Percentiles rank a stretch among this genome's conserved stretches.
phyloP scores from a whole-genome alignment of 805 yeast species.

The Trichomonascus vanleenenianus region DNA sequence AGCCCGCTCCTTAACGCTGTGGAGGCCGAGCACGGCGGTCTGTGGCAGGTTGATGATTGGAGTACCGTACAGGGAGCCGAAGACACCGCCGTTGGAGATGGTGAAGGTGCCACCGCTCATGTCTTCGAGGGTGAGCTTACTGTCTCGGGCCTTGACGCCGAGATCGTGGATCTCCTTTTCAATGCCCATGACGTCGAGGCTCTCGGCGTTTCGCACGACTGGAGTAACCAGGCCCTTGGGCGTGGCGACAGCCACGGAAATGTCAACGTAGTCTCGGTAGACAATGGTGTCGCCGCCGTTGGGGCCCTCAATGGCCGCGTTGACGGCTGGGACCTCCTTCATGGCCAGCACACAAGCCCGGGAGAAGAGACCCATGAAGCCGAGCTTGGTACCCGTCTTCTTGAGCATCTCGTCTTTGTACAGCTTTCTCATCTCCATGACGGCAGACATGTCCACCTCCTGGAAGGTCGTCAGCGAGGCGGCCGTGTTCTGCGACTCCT shows the following conservation, averaged over 20 bases:
- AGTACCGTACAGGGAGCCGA: constrained; percentile 95
- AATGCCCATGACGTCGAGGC: constrained; percentile 76
- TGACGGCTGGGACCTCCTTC: constrained; percentile 90
- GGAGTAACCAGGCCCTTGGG: constrained; percentile 99
- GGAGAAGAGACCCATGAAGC: constrained; percentile 98
- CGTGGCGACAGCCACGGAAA: constrained; percentile 95
- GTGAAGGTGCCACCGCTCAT: constrained; percentile 99
- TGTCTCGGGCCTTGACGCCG: constrained; percentile 93
- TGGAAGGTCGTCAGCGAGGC: constrained; percentile 97
- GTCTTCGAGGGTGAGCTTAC: constrained; percentile 92
- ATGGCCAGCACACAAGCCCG: constrained; percentile 89
- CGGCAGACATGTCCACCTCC: constrained; percentile 92
- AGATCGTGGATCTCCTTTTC: constrained; percentile 77
- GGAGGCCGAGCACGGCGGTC: constrained; percentile 95
- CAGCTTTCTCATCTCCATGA: constrained; percentile 89
- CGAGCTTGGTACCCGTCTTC: constrained; percentile 89
- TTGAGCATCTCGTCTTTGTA: constrained; percentile 96
- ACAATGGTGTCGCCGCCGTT: constrained; percentile 79
- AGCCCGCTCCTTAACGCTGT: constrained; percentile 96
- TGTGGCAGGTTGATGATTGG: constrained; percentile 98
- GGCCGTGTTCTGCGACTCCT: constrained; percentile 98
- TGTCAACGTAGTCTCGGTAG: constrained; percentile 92
- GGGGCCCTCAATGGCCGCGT: constrained; percentile 78
- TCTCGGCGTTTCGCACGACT: constrained; percentile 93
- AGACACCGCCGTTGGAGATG: constrained; percentile 98